phyloP scores from a whole-genome alignment of 2,329 filamentous ascomycete genomes.

The Podosphaera fusca region DNA sequence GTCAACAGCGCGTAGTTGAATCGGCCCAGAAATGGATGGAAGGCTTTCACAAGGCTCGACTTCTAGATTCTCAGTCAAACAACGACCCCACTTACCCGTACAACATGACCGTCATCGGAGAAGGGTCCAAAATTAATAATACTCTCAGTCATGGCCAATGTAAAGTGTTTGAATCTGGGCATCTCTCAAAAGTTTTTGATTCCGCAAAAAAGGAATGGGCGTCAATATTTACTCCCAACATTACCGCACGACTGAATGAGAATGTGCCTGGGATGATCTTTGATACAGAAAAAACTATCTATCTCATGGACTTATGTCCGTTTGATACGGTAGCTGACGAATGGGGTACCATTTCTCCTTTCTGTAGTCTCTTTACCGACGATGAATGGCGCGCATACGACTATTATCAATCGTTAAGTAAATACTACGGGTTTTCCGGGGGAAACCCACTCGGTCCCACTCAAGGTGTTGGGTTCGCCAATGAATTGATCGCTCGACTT shows the following conservation, averaged over 20 bases:
- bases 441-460: constrained; percentile 62
- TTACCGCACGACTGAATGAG: constrained; percentile 44
- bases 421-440: constrained; percentile 62
- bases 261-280: constrained; percentile 47
- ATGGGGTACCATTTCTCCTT: constrained; percentile 35
- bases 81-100: constrained; percentile 23
- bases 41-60: constrained; percentile 37
- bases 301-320: constrained; percentile 73
- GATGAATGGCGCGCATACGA: constrained; percentile 59
- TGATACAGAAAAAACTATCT: constrained; percentile 35
- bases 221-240: constrained; percentile 38
- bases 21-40: constrained; percentile 55
- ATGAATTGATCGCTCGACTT: constrained; percentile 66
- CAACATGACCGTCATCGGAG: constrained; percentile 43
- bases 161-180: constrained; percentile 34
- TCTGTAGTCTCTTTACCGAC: constrained; percentile 53
- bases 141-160: constrained; percentile 58
- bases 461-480: constrained; percentile 69
- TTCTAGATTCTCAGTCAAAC: constrained; percentile 18
- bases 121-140: constrained; percentile 48
- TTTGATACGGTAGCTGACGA: constrained; percentile 53
- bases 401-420: constrained; percentile 58
- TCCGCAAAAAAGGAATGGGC: constrained; percentile 34
- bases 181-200: constrained; percentile 23
- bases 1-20: constrained; percentile 45